These are phyloP conservation scores for Helicocarpus griseus DNA, from an alignment of 2,329 filamentous ascomycete genomes.

Conservation along the genomic window DNA sequence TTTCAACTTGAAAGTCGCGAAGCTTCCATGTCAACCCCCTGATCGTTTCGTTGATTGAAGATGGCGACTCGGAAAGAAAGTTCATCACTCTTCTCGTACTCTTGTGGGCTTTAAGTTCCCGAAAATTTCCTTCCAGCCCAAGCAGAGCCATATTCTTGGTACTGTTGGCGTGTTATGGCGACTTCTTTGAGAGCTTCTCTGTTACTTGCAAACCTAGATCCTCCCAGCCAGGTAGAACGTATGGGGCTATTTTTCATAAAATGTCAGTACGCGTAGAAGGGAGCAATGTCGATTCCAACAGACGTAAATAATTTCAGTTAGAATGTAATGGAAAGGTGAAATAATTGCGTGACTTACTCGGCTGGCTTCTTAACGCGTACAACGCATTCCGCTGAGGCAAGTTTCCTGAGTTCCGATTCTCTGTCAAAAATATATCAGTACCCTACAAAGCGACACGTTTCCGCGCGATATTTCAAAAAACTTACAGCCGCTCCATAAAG, in stretches of 20 bases:
- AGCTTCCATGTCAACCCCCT: background rate
- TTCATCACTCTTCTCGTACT: background rate
- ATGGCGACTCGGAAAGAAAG: background rate
- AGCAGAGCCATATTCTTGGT: constrained; percentile 70
- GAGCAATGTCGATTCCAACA: background rate
- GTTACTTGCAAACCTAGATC: constrained; percentile 64
- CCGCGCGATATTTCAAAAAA: background rate
- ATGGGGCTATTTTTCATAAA: constrained; percentile 45
- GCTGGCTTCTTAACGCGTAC: constrained; percentile 61
- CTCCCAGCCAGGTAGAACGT: constrained; percentile 75
- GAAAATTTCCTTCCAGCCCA: constrained; percentile 68
- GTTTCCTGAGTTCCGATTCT: constrained; percentile 59
- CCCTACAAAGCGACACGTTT: background rate
- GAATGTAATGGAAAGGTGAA: background rate
- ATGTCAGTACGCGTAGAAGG: constrained; percentile 1
- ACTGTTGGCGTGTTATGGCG: constrained; percentile 78
- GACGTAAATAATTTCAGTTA: background rate
- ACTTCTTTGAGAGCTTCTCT: constrained; percentile 53
- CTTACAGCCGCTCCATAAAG: constrained; percentile 65
- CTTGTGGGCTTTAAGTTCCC: constrained; percentile 14
- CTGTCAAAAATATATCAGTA: constrained; percentile 22
- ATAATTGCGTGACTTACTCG: constrained; percentile 39
- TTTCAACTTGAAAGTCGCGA: too few species aligned
- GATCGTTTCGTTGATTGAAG: background rate
- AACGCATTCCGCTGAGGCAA: constrained; percentile 65